Evolutionary conservation across 345 rosid genomes (phyloP), one percentile per base, ranked within the genome.

Genomic region (Hibiscus syriacus): DNA sequence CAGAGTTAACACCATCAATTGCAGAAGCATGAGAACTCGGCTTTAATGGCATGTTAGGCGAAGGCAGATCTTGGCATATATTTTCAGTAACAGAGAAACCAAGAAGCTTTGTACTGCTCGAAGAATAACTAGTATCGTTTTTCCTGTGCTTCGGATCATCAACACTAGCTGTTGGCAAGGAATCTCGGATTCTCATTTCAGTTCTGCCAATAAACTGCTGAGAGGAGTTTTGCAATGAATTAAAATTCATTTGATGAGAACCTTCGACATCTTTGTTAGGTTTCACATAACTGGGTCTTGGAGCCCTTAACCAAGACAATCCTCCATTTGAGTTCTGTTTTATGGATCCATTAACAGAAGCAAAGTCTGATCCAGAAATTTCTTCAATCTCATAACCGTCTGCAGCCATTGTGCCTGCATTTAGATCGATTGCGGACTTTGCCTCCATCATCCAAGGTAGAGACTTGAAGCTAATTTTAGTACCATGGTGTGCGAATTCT

Each of bases 271-370:
- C 71, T 73, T 68, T 75, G n/a, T 67, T 54, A 25, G 78, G 67
- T 68, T 67, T 68, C 13, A 52, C 73, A 56, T 77, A 26, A 60
- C 74, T 67, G 60, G 17, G 72, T 38, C 83, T 34, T 69, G 41
- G 52, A 46, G 68, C 53, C 62, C 76, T 77, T 68, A 82, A 76
- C 90, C 94, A 86, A 23, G 90, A 62, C 62, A 84, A 76, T 30
- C 74, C 75, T 49, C 71, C 69, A 55, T 56, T 55, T 22, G 66
- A 60, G 53, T 29, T 70, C 49, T 72, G 72, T 22, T 67, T 72
- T 68, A 57, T 70, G 53, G 64, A 55, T 68, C 32, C 39, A 64
- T 64, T 61, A 55, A 16, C 46, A 39, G 64, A 69, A 61, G n/a
- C 55, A 23, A 34, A 32, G 66, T 38, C 41, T 5, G 69, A 67